Evolutionary conservation across 805 yeast species (phyloP).

Genomic region (Candida vartiovaarae): DNA sequence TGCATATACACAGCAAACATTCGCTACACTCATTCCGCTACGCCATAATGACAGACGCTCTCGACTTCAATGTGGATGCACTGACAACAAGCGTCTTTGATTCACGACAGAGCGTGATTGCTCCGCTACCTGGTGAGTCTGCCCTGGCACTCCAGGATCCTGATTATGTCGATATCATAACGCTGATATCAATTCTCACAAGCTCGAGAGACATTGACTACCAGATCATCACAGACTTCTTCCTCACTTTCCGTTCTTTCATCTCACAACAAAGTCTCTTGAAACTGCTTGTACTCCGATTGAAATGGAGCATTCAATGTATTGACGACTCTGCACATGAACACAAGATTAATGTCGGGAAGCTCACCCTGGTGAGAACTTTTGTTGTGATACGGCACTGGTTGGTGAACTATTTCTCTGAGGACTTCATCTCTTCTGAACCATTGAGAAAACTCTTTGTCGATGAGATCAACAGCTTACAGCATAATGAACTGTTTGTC

Average conservation of each 20-base stretch:
- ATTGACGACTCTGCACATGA: conserved; percentile 21
- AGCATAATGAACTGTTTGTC: conserved; percentile 21
- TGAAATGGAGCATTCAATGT: conserved; percentile 61
- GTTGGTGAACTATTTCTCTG: conserved; percentile 79
- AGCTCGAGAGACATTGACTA: conserved; percentile 48
- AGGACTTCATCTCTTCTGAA: conserved; percentile 61
- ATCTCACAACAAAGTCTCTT: conserved; percentile 51
- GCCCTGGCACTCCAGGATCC: conserved; percentile 2
- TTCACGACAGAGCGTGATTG: conserved; percentile 5
- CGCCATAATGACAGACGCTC: conserved; percentile 12
- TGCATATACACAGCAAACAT: too few species aligned
- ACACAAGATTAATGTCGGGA: conserved; percentile 42
- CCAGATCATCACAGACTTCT: conserved; percentile 74
- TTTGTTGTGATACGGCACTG: conserved; percentile 88
- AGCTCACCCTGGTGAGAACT: conserved; percentile 66
- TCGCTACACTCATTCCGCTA: too few species aligned
- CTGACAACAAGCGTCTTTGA: conserved; percentile 7
- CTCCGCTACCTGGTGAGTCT: conserved; percentile 5
- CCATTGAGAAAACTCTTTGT: conserved; percentile 41
- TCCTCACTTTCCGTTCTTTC: conserved; percentile 74
- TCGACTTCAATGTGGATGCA: conserved; percentile 10
- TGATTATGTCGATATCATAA: conserved; percentile 12
- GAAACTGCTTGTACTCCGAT: conserved; percentile 53
- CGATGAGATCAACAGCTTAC: conserved; percentile 25
- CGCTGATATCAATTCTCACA: conserved; percentile 17